Percentiles rank a stretch among this genome's conserved stretches.
phyloP scores from a whole-genome alignment of 257 asterid genomes.

The Jacaranda copaia region DNA sequence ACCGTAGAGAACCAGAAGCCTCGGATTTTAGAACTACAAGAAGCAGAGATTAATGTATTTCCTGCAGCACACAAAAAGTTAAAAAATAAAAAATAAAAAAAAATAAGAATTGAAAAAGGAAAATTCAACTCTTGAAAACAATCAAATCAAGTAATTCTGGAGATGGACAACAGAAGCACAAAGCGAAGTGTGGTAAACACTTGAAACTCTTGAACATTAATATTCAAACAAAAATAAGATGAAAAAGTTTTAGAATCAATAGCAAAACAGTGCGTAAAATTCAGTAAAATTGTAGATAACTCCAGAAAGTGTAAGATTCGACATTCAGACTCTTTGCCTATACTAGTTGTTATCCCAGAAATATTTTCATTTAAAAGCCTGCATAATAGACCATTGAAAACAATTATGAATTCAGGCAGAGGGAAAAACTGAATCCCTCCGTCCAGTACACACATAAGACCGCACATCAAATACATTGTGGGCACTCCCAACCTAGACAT shows the following conservation, averaged over 20 bases:
- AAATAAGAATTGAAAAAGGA: too few species aligned
- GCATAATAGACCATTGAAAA: neutral
- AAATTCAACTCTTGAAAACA: neutral
- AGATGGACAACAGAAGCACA: neutral
- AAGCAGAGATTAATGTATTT: neutral
- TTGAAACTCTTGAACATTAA: neutral
- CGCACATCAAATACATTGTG: slow-evolving; percentile 22
- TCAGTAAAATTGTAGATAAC: neutral
- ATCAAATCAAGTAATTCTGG: neutral
- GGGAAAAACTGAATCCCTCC: too few species aligned
- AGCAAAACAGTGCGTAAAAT: neutral
- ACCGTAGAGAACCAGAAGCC: neutral
- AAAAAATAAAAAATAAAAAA: too few species aligned
- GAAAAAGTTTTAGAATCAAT: neutral
- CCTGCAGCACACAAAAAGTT: slow-evolving; percentile 4
- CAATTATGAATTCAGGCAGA: too few species aligned
- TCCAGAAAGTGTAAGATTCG: neutral
- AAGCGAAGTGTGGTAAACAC: neutral
- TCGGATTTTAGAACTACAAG: neutral
- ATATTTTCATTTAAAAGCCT: neutral
- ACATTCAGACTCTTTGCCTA: neutral
- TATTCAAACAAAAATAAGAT: neutral
- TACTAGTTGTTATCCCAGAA: neutral
- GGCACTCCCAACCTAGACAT: neutral
- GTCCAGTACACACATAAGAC: neutral